Conservation (phyloP, 2,329 filamentous ascomycete species). For the Dactylonectria macrodidyma region DNA sequence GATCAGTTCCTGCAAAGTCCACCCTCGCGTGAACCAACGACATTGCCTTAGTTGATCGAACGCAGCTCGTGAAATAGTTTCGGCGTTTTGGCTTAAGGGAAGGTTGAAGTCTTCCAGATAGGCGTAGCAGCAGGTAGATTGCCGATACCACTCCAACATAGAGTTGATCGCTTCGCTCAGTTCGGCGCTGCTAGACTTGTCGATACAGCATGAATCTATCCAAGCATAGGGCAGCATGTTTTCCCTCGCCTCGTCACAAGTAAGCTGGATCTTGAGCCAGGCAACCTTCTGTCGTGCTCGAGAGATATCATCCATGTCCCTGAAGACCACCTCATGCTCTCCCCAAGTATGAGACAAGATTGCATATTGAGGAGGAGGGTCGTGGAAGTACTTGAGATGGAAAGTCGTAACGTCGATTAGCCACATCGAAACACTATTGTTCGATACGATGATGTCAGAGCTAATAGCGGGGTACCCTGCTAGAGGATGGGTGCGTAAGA, state of each 20-base stretch:
- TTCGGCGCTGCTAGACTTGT: conserved; percentile 39
- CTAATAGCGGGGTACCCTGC: no score
- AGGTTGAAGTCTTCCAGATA: conserved; percentile 31
- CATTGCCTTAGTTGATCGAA: conserved; percentile 7
- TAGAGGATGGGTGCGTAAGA: no score
- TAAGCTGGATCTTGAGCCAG: conserved; percentile 15
- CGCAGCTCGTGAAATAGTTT: not conserved
- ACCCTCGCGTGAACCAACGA: conserved; percentile 33
- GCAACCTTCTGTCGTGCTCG: conserved; percentile 13
- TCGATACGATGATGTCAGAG: not conserved
- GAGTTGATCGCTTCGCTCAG: conserved; percentile 38
- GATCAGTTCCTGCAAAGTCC: conserved; percentile 35
- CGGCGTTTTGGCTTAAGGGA: not conserved
- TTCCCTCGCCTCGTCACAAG: conserved; percentile 17
- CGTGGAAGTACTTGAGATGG: not conserved
- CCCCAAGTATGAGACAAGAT: conserved; percentile 30
- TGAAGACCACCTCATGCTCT: conserved; percentile 19
- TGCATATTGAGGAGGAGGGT: conserved; percentile 17
- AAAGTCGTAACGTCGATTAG: conserved; percentile 9
- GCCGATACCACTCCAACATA: conserved; percentile 35
- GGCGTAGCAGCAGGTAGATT: conserved; percentile 31
- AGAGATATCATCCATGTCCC: conserved; percentile 12
- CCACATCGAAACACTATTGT: not conserved
- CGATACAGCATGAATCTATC: conserved; percentile 38
- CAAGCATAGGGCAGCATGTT: conserved; percentile 22